These are phyloP conservation scores for Tieghemostelium lacteum DNA, from an alignment of 78 protist species.

Conservation along the genomic window DNA sequence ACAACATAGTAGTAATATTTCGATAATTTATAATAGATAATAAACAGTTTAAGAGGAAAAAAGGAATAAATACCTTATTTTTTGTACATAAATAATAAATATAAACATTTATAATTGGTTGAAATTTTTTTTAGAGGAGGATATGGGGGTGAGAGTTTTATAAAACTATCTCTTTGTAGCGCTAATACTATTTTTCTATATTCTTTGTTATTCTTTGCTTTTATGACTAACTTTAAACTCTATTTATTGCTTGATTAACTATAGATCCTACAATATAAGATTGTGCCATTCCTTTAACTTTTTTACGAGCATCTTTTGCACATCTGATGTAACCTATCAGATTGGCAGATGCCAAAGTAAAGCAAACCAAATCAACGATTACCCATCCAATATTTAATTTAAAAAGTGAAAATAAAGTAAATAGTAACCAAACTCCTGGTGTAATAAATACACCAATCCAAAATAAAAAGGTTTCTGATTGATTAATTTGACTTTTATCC, in stretches of 20 bases:
- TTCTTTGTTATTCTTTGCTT: background rate
- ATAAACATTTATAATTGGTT: no score
- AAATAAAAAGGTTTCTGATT: slow-evolving; percentile 48
- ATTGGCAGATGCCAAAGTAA: slow-evolving; percentile 80
- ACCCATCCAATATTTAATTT: slow-evolving; percentile 54
- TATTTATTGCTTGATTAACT: slow-evolving; percentile 72
- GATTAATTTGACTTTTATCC: slow-evolving; percentile 57
- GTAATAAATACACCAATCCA: slow-evolving; percentile 40
- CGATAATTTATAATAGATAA: background rate
- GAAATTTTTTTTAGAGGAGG: no score
- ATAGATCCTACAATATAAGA: slow-evolving; percentile 53
- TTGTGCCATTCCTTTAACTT: slow-evolving; percentile 79
- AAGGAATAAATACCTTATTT: background rate
- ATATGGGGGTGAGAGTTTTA: no score
- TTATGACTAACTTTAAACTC: slow-evolving; percentile 39
- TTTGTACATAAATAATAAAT: no score
- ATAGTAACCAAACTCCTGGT: slow-evolving; percentile 25
- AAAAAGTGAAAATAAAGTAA: slow-evolving; percentile 12
- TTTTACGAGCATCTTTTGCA: slow-evolving; percentile 76
- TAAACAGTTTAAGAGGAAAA: background rate
- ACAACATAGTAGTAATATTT: no score
- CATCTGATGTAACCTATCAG: slow-evolving; percentile 88
- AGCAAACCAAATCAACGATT: slow-evolving; percentile 74
- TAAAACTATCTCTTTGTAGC: no score
- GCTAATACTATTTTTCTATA: background rate